These are phyloP conservation scores for Diaporthe vexans DNA, from an alignment of 2,329 filamentous ascomycete genomes.

Conservation along the genomic window DNA sequence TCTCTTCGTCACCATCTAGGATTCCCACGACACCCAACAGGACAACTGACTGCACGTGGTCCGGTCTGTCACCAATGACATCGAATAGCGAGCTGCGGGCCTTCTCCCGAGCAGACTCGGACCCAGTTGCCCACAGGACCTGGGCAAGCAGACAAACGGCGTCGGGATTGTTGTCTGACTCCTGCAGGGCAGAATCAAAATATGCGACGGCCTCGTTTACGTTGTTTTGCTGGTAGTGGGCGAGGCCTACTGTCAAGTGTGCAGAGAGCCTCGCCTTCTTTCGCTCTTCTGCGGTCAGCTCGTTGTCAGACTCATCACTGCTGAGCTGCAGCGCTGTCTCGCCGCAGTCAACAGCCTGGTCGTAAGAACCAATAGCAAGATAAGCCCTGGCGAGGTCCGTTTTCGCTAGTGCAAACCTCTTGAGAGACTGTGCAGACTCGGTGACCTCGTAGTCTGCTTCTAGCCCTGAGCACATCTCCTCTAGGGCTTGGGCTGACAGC, in stretches of 20 bases:
- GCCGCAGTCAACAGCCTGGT: constrained; percentile 81
- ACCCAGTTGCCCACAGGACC: constrained; percentile 92
- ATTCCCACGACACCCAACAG: constrained; percentile 88
- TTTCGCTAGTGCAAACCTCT: constrained; percentile 84
- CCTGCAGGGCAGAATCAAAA: constrained; percentile 84
- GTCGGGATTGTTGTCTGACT: constrained; percentile 83
- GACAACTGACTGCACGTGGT: constrained; percentile 84
- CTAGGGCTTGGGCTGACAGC: constrained; percentile 74
- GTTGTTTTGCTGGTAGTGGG: constrained; percentile 78
- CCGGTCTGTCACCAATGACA: constrained; percentile 79
- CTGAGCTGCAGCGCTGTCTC: constrained; percentile 85
- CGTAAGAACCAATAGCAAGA: constrained; percentile 76
- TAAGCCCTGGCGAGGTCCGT: constrained; percentile 89
- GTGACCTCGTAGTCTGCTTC: constrained; percentile 88
- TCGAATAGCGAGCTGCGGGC: constrained; percentile 86
- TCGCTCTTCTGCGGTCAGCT: constrained; percentile 75
- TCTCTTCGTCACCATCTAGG: constrained; percentile 83
- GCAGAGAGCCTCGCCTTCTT: constrained; percentile 83
- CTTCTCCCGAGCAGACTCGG: constrained; percentile 78
- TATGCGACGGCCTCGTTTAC: constrained; percentile 80
- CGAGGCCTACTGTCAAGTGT: constrained; percentile 87
- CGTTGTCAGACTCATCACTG: constrained; percentile 77
- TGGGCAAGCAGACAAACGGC: constrained; percentile 90
- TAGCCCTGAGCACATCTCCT: constrained; percentile 75
- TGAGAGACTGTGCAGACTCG: constrained; percentile 81